Evolutionary conservation across 176 grass and related monocot species (phyloP), one percentile per base, ranked within the genome.

Genomic region (Paspalum notatum): DNA sequence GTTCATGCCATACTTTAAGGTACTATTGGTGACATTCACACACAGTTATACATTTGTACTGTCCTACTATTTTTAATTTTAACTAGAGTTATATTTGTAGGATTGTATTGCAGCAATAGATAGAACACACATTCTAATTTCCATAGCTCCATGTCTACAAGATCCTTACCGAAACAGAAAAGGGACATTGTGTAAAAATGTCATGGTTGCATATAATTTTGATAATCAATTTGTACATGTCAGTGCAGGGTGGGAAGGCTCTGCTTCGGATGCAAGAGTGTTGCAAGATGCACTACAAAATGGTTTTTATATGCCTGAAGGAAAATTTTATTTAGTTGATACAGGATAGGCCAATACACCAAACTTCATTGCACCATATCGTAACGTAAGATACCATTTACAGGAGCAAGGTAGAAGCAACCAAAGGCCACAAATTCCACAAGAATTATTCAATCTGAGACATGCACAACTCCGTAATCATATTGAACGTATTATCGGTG

Each of bases 1-100:
- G 63, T 66, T 66, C 6, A 66, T 66, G 63, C 63, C 63, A 42
- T 42, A 66, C 16, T 66, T 65, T 66, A 66, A 41, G 63, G 38
- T 66, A 42, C 17, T 38, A 18, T 16, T 5, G 2, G 8, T 2
- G 15, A 8, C 3, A 20, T 18, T 41, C 27, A 41, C n/a, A n/a
- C n/a, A n/a, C n/a, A n/a, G n/a, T n/a, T n/a, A n/a, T n/a, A n/a
- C n/a, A n/a, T n/a, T n/a, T n/a, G n/a, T n/a, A n/a, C n/a, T n/a
- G n/a, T n/a, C n/a, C n/a, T n/a, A 43, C 21, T n/a, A n/a, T n/a
- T n/a, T n/a, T n/a, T n/a, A n/a, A n/a, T n/a, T n/a, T n/a, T n/a
- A n/a, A n/a, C n/a, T n/a, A n/a, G n/a, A n/a, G n/a, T n/a, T n/a
- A n/a, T n/a, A n/a, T n/a, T n/a, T n/a, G n/a, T n/a, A n/a, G n/a